These are phyloP conservation scores for Quercus ilex DNA, from an alignment of 306 rosid genomes.

Conservation along the genomic window DNA sequence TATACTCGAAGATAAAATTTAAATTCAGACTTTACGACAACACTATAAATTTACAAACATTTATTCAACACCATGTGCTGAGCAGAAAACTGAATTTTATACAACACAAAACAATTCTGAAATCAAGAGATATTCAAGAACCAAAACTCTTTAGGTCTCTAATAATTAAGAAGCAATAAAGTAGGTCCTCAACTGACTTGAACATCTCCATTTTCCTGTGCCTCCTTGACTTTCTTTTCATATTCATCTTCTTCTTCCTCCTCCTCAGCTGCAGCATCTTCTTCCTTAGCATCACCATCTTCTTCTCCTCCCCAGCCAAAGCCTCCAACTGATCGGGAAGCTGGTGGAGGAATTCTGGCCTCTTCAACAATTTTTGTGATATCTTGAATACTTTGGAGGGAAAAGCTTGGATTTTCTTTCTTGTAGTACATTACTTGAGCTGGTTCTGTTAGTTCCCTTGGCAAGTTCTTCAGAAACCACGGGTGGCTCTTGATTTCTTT, in stretches of 20 bases:
- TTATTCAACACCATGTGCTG: slow-evolving; percentile 34
- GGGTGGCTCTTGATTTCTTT: slow-evolving; percentile 81
- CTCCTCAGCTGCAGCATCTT: slow-evolving; percentile 25
- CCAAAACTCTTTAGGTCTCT: slow-evolving; percentile 40
- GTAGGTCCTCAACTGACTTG: slow-evolving; percentile 27
- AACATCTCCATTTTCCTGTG: slow-evolving; percentile 70
- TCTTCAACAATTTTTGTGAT: slow-evolving; percentile 76
- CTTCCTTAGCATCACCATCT: slow-evolving; percentile 45
- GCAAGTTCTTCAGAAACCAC: slow-evolving; percentile 82
- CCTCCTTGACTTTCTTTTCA: slow-evolving; percentile 70
- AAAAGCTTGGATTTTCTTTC: slow-evolving; percentile 74
- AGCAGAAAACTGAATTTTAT: slow-evolving; percentile 39
- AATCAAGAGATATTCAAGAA: slow-evolving; percentile 22
- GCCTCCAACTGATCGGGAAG: slow-evolving; percentile 55
- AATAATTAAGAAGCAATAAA: slow-evolving; percentile 2
- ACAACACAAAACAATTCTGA: slow-evolving; percentile 33
- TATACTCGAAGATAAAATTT: slow-evolving; percentile 15
- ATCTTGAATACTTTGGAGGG: slow-evolving; percentile 64
- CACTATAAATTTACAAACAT: slow-evolving; percentile 32
- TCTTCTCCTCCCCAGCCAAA: slow-evolving; percentile 78
- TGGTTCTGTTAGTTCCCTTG: slow-evolving; percentile 76
- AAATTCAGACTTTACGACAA: slow-evolving; percentile 22
- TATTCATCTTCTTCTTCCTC: slow-evolving; percentile 59
- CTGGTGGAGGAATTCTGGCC: slow-evolving; percentile 56
- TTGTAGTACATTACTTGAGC: slow-evolving; percentile 69